phyloP scores from a whole-genome alignment of 805 yeast species.

The Cyberlindnera galapagoensis region DNA sequence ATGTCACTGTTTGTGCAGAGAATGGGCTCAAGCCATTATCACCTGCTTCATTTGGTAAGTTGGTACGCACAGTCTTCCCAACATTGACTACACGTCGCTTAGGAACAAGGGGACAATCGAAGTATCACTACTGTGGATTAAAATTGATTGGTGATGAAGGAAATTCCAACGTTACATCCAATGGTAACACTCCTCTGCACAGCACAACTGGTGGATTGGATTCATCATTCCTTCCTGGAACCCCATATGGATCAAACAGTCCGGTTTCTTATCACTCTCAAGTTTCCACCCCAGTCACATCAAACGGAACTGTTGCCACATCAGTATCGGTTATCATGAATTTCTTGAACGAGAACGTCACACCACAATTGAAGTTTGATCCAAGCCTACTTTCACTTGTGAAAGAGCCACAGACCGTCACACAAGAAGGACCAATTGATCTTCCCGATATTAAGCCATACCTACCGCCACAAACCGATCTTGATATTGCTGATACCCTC shows the following conservation, averaged over 20 bases:
- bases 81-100: conserved; percentile 61
- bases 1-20: conserved; percentile 50
- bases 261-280: conserved; percentile 23
- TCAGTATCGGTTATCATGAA: conserved; percentile 8
- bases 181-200: conserved; percentile 22
- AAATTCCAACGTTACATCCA: conserved; percentile 19
- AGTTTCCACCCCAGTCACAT: conserved; percentile 20
- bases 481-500: conserved; percentile 48
- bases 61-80: conserved; percentile 60
- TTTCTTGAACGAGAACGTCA: conserved; percentile 15
- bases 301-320: conserved; percentile 7
- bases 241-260: conserved; percentile 25
- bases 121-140: conserved; percentile 79
- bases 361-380: conserved; percentile 16
- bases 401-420: conserved; percentile 13
- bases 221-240: conserved; percentile 22
- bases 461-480: conserved; percentile 15
- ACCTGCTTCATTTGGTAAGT: conserved; percentile 74
- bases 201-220: conserved; percentile 17
- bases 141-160: conserved; percentile 34
- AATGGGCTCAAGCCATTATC: conserved; percentile 51
- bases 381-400: conserved; percentile 14
- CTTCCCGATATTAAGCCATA: conserved; percentile 30
- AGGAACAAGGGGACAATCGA: conserved; percentile 74
- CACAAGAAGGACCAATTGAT: conserved; percentile 23